Percentiles rank a stretch among this genome's conserved stretches.
Evolutionary conservation across 805 yeast species (phyloP).

Genomic region (Candida oleophila): DNA sequence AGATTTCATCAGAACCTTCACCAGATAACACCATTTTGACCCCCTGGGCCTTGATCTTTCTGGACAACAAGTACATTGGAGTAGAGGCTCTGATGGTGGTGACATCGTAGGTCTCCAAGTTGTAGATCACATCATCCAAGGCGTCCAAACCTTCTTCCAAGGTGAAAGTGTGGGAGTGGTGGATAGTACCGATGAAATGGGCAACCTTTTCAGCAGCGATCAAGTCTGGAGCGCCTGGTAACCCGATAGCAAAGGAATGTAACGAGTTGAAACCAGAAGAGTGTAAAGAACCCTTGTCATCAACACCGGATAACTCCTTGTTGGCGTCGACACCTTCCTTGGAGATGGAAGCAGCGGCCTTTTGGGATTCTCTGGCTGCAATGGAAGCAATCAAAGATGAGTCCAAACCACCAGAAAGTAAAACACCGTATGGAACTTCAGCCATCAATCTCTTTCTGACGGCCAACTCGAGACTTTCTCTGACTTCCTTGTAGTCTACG

Average conservation of each 20-base stretch:
- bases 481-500: constrained; percentile 68
- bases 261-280: constrained; percentile 72
- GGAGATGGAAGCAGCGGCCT: constrained; percentile 52
- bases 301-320: constrained; percentile 86
- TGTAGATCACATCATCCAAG: constrained; percentile 88
- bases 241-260: constrained; percentile 96
- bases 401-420: constrained; percentile 96
- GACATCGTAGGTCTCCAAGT: constrained; percentile 96
- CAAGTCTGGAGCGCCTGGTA: constrained; percentile 97
- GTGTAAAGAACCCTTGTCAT: constrained; percentile 80
- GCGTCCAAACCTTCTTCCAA: constrained; percentile 97
- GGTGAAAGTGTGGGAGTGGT: constrained; percentile 97
- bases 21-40: constrained; percentile 99
- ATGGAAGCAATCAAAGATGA: constrained; percentile 95
- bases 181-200: constrained; percentile 90
- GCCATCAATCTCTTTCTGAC: constrained; percentile 99
- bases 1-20: constrained; percentile 98
- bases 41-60: constrained; percentile 99
- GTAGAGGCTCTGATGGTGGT: constrained; percentile 99
- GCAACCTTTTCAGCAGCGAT: constrained; percentile 96
- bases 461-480: constrained; percentile 85
- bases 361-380: constrained; percentile 93
- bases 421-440: constrained; percentile 98
- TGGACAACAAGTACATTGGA: constrained; percentile 93
- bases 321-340: constrained; percentile 57